These are phyloP conservation scores for Salix arbutifolia DNA, from an alignment of 345 rosid species.

Conservation along the genomic window DNA sequence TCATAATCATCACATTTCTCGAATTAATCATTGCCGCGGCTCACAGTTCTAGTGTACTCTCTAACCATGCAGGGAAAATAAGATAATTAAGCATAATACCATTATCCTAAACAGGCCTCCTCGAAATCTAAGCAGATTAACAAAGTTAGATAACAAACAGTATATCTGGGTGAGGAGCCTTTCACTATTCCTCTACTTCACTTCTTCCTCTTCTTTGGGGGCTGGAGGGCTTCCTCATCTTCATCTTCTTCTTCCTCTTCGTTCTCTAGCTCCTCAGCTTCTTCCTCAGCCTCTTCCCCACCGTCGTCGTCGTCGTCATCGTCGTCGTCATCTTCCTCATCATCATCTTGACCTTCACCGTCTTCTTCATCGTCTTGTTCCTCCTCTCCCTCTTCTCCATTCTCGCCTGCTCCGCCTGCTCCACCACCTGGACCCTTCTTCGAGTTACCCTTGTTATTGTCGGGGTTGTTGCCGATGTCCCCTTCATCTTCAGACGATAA, in stretches of 20 bases:
- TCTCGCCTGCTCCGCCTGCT: slow-evolving; percentile 35
- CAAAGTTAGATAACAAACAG: slow-evolving; percentile 21
- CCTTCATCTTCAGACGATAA: slow-evolving; percentile 52
- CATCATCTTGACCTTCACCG: slow-evolving; percentile 10
- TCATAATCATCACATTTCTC: slow-evolving; percentile 12
- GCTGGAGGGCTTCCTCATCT: slow-evolving; percentile 78
- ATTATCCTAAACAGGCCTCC: slow-evolving; percentile 21
- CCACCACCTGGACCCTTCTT: slow-evolving; percentile 44
- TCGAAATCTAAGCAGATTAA: slow-evolving; percentile 8
- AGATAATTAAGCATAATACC: slow-evolving; percentile 22
- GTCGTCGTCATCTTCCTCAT: slow-evolving; percentile 11
- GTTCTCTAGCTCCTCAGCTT: slow-evolving; percentile 31
- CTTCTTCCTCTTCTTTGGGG: slow-evolving; percentile 96
- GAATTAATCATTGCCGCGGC: slow-evolving; percentile 25
- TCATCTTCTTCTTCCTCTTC: slow-evolving; percentile 69
- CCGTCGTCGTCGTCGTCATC: slow-evolving; percentile 38
- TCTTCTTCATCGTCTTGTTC: slow-evolving; percentile 23
- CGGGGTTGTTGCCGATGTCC: slow-evolving; percentile 33
- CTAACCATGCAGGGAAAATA: slow-evolving; percentile 22
- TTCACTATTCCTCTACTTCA: slow-evolving; percentile 26
- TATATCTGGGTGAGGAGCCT: slow-evolving; percentile 19
- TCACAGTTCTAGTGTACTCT: slow-evolving; percentile 30
- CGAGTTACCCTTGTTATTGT: slow-evolving; percentile 39
- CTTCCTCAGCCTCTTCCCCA: slow-evolving; percentile 38
- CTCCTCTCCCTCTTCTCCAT: slow-evolving; percentile 42